These are phyloP conservation scores for Astraeus odoratus DNA, from an alignment of 768 basidiomycete species.

Conservation along the genomic window DNA sequence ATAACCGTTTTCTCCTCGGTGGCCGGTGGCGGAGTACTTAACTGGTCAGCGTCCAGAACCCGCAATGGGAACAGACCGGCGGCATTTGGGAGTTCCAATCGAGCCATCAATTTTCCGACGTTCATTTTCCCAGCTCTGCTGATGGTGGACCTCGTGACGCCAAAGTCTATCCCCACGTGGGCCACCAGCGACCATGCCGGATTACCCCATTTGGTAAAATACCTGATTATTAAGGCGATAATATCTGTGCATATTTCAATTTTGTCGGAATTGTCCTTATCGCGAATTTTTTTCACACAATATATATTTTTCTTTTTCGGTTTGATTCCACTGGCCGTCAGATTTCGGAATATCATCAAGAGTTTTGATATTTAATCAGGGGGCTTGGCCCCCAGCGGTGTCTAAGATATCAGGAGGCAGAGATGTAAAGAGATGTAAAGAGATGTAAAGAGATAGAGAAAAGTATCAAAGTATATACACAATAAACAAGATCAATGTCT, in stretches of 20 bases:
- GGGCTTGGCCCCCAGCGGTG: too few relatives aligned
- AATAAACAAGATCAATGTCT: conserved; percentile 5
- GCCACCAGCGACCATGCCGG: conserved; percentile 1
- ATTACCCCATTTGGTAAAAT: conserved; percentile 1
- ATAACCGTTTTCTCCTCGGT: not conserved
- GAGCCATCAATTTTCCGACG: conserved; percentile 1
- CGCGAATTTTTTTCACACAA: not conserved
- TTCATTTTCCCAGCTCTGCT: not conserved
- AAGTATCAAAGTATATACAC: conserved; percentile 5
- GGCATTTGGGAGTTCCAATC: not conserved
- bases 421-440: not conserved
- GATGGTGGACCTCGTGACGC: conserved; percentile 5
- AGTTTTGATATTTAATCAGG: too few relatives aligned
- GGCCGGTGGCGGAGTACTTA: not conserved
- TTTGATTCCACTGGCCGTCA: not conserved
- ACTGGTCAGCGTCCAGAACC: too few relatives aligned
- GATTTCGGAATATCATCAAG: not conserved
- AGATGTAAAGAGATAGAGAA: not conserved
- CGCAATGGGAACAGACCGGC: not conserved
- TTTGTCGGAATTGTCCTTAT: too few relatives aligned
- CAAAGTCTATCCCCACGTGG: conserved; percentile 9
- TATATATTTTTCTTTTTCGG: too few relatives aligned
- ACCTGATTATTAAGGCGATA: not conserved
- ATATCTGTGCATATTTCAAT: not conserved
- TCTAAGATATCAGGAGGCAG: too few relatives aligned